Base-by-base conservation (phyloP, 2,329 filamentous ascomycete genomes). In the Fusarium duplospermum region DNA sequence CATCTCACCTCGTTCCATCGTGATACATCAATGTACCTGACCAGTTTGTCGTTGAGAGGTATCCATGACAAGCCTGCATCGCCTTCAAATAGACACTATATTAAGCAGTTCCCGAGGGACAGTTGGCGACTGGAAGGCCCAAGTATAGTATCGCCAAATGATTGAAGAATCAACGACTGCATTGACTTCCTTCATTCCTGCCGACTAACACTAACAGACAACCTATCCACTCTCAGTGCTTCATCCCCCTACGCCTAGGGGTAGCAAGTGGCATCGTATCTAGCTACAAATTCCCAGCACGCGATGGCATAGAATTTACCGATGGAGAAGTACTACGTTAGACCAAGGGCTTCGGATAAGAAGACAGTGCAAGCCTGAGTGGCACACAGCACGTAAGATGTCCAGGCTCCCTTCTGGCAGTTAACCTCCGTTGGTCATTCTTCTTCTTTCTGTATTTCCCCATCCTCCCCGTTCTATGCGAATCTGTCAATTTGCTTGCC, bases 401-500 rank as follows among this genome's bases (percentile, higher is more conserved):
- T 24, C 42, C 18, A 6, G 31, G 16, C 8, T 35, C 50, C 45
- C 16, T 52, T 52, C 47, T 4, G 5, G 2, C 24, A 7, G 24
- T 10, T 13, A 13, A 0, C 16, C 47, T 6, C 59, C 57, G 8
- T 58, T 29, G 10, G 14, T 24, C 20, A 14, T 18, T 58, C 20
- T 13, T 52, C 33, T 38, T 11, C n/a, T 40, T 35, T 42, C 27
- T 29, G 40, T 35, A 13, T 16, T 27, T 22, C 6, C 16, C 57
- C 22, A 38, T 20, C 18, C 6, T 9, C 27, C 4, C 38, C n/a
- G 4, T 16, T 24, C 22, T 27, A 20, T 13, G 10, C 16, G 22
- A 35, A 24, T 14, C 22, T 29, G 66, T 42, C 77, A 84, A 70
- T 64, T 87, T 87, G 84, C 82, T 81, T 73, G 81, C 81, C 76